Evolutionary conservation across 2,329 filamentous ascomycete species (phyloP), one percentile per base, ranked within the genome.

Genomic region (Botrytis hyacinthi): DNA sequence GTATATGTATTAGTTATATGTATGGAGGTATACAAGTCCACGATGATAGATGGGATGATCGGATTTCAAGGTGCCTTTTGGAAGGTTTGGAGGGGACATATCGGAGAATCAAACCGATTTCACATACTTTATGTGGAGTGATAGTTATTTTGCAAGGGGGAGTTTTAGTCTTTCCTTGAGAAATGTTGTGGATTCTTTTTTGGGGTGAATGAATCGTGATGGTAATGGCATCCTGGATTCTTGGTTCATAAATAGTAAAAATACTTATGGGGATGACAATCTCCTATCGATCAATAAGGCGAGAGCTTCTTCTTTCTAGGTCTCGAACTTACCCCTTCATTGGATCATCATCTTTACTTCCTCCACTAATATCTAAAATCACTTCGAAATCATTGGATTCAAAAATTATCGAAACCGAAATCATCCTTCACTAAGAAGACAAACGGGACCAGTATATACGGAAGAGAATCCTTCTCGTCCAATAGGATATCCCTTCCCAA

Each of bases 401-500:
- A 40, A 20, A 18, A 22, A 18, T 35, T 20, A n/a, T 22, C 63
- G n/a, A 40, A 67, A 20, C 32, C n/a, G 16, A 66, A 66, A 22
- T 44, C 44, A 6, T 22, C n/a, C 61, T 44, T 63, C 8, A 12
- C 37, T 42, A 10, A 42, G 61, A 29, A 44, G 40, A 44, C 29
- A 40, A 54, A 54, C 65, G 4, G 46, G 32, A 54, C 16, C 22
- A 54, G 16, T 37, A 14, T 51, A 29, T n/a, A 37, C 26, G 63
- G 63, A 16, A 51, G 18, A 40, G 65, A n/a, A 8, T 20, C 14
- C 4, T 22, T 32, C 12, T 29, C 26, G 40, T 22, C 66, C 66
- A 72, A 72, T 72, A 37, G 62, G 71, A 48, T 69, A 14, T 14
- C 12, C 32, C 40, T 68, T 65, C 71, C 65, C n/a, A 51, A 68